Percentiles rank a stretch among this genome's conserved stretches.
Conservation (phyloP, 106 monocot species). For the Dendrobium officinale region DNA sequence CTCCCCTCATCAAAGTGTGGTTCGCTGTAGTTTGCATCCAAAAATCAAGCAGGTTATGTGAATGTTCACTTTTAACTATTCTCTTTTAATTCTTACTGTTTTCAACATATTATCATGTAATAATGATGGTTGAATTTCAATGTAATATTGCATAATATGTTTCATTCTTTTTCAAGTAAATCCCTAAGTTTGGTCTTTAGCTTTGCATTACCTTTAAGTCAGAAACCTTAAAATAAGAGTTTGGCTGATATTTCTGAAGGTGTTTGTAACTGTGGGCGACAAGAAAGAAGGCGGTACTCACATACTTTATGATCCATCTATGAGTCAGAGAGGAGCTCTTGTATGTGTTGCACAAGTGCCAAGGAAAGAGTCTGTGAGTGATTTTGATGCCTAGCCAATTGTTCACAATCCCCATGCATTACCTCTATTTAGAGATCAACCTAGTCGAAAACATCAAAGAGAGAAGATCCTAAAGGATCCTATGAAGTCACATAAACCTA, state of each 20-base stretch:
- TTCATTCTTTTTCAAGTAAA: too few species aligned
- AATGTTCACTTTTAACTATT: neutral
- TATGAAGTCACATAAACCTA: conserved; percentile 86
- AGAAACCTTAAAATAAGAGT: neutral
- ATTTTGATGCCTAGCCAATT: conserved; percentile 75
- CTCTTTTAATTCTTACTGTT: neutral
- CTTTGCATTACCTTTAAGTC: neutral
- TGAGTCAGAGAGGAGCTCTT: conserved; percentile 92
- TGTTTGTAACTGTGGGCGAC: conserved; percentile 86
- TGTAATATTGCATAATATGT: too few species aligned
- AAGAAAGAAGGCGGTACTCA: conserved; percentile 95
- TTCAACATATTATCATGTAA: too few species aligned
- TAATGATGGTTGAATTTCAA: too few species aligned
- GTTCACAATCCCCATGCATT: conserved; percentile 96
- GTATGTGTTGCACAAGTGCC: conserved; percentile 95
- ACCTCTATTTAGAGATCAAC: conserved; percentile 92
- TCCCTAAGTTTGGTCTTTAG: too few species aligned
- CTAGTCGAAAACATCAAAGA: conserved; percentile 85
- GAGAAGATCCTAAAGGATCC: conserved; percentile 92
- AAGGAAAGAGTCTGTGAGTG: conserved; percentile 75
- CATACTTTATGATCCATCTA: conserved; percentile 83
- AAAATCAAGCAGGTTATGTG: conserved; percentile 66
- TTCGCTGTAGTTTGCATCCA: conserved; percentile 91
- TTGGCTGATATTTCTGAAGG: conserved; percentile 21
- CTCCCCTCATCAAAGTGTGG: conserved; percentile 68